These are phyloP conservation scores for Dioszegia hungarica DNA, from an alignment of 768 basidiomycete genomes.

Conservation along the genomic window DNA sequence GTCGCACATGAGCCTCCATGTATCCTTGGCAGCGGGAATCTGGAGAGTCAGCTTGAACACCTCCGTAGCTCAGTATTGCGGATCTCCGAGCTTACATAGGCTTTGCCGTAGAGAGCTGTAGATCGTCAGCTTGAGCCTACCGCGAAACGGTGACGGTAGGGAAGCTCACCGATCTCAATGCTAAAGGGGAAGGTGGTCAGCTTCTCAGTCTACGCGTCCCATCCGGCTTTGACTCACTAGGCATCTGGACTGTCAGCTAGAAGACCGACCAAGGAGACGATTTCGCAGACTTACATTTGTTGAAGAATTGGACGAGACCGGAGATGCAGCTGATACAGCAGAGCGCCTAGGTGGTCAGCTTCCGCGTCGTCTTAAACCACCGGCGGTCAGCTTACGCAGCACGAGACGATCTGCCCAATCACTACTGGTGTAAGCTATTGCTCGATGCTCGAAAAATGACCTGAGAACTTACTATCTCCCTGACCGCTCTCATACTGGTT, in stretches of 20 bases:
- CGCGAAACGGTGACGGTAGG: not conserved
- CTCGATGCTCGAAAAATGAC: not conserved
- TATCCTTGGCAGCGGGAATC: constrained; percentile 73
- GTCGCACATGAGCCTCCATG: constrained; percentile 71
- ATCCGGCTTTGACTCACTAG: constrained; percentile 25
- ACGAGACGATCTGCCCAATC: constrained; percentile 67
- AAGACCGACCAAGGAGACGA: not conserved
- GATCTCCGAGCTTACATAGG: constrained; percentile 53
- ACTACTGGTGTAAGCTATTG: constrained; percentile 51
- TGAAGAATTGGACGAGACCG: constrained; percentile 69
- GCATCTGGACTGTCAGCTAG: constrained; percentile 31
- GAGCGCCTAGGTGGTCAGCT: constrained; percentile 52
- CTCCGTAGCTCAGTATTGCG: not conserved
- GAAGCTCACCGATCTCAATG: constrained; percentile 62
- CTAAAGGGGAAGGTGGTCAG: constrained; percentile 13
- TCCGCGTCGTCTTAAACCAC: no score
- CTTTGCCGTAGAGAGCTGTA: constrained; percentile 73
- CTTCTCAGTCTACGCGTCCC: not conserved
- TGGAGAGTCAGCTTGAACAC: not conserved
- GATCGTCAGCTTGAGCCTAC: constrained; percentile 7
- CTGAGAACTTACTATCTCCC: constrained; percentile 36
- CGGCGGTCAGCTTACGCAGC: constrained; percentile 55
- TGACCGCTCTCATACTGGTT: constrained; percentile 43
- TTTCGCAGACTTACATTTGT: constrained; percentile 63
- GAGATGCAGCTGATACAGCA: constrained; percentile 73